These are phyloP conservation scores for Ilex aquifolium DNA, from an alignment of 257 asterid genomes.

Conservation along the genomic window DNA sequence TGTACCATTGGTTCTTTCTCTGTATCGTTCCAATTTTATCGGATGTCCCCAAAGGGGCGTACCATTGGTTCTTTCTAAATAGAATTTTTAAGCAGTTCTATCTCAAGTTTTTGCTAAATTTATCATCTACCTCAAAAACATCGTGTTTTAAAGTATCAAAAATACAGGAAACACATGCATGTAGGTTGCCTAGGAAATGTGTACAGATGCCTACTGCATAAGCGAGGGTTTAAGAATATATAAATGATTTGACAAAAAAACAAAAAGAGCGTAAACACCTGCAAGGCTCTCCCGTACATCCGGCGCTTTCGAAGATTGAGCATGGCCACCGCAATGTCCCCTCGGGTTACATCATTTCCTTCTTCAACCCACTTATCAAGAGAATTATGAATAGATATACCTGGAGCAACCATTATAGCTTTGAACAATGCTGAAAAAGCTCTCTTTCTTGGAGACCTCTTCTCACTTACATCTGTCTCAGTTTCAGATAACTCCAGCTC, in stretches of 20 bases:
- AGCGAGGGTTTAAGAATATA: no score
- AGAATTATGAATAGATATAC: slow-evolving; percentile 28
- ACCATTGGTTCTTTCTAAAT: no score
- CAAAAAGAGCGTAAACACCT: slow-evolving; percentile 37
- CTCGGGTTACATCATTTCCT: slow-evolving; percentile 53
- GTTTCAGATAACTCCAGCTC: slow-evolving; percentile 27
- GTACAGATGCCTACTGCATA: no score
- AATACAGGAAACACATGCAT: no score
- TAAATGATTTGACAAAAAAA: background rate
- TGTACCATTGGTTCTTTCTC: no score
- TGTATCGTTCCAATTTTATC: no score
- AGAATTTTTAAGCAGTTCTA: no score
- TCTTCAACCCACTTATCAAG: slow-evolving; percentile 63
- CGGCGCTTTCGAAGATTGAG: slow-evolving; percentile 44
- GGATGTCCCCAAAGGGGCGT: no score
- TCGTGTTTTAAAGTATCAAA: no score
- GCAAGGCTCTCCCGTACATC: slow-evolving; percentile 56
- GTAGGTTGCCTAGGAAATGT: no score
- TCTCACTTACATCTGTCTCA: slow-evolving; percentile 25
- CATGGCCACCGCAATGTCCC: slow-evolving; percentile 31
- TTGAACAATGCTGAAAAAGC: slow-evolving; percentile 32
- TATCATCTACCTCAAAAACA: no score
- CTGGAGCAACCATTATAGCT: slow-evolving; percentile 40
- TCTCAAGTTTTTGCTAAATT: no score
- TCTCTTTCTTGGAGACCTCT: slow-evolving; percentile 11